Conservation (phyloP, 169 alveolate species). For the Ichthyophthirius multifiliis region DNA sequence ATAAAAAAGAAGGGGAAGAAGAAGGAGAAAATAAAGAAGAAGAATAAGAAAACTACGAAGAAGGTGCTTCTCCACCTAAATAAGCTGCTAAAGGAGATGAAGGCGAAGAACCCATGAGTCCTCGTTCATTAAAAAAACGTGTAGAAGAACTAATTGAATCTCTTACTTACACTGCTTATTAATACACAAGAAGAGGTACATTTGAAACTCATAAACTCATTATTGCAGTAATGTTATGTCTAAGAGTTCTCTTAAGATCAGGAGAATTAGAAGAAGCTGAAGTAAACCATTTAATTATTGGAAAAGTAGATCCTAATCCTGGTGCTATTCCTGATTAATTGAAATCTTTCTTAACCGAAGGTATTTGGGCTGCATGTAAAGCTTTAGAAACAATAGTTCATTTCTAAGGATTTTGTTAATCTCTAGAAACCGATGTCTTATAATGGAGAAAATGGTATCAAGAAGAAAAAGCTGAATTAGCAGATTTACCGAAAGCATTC, state of each 20-base stretch:
- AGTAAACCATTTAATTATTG: slow-evolving; percentile 84
- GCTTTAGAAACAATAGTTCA: slow-evolving; percentile 78
- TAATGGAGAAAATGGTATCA: slow-evolving; percentile 94
- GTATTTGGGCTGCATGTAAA: slow-evolving; percentile 82
- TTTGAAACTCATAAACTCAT: slow-evolving; percentile 93
- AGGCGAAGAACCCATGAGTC: slow-evolving; percentile 52
- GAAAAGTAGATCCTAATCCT: slow-evolving; percentile 88
- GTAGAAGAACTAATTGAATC: slow-evolving; percentile 86
- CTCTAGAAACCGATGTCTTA: slow-evolving; percentile 75
- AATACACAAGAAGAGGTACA: slow-evolving; percentile 91
- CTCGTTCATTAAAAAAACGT: slow-evolving; percentile 62
- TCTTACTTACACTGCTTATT: slow-evolving; percentile 89
- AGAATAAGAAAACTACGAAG: slow-evolving; percentile 50
- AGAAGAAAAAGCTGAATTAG: slow-evolving; percentile 94
- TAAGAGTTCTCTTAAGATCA: slow-evolving; percentile 85
- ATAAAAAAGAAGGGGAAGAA: slow-evolving; percentile 39
- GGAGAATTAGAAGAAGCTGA: slow-evolving; percentile 73
- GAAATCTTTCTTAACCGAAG: slow-evolving; percentile 85
- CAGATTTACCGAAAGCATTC: slow-evolving; percentile 93
- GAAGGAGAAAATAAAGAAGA: slow-evolving; percentile 49
- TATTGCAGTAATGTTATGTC: slow-evolving; percentile 90
- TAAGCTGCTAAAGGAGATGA: slow-evolving; percentile 70
- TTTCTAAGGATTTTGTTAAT: slow-evolving; percentile 71
- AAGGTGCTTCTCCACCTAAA: slow-evolving; percentile 70
- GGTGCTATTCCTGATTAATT: slow-evolving; percentile 87